Percentiles rank a stretch among this genome's conserved stretches.
Evolutionary conservation across 169 alveolate species (phyloP).

Genomic region (Plasmodium sp.): DNA sequence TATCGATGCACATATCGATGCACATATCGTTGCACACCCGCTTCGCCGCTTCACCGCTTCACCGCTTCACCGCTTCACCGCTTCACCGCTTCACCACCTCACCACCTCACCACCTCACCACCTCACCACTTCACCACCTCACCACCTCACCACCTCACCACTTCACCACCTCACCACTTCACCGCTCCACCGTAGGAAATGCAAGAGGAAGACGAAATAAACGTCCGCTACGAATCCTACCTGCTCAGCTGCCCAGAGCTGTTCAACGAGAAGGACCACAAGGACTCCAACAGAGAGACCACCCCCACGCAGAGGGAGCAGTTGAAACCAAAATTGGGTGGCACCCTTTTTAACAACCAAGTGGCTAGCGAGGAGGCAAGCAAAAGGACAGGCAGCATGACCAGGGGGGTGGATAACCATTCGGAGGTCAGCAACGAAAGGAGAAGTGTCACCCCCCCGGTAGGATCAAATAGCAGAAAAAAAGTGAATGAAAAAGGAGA

Average conservation of each 20-base stretch:
- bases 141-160: not conserved
- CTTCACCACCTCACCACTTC: not conserved
- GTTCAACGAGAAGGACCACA: not conserved
- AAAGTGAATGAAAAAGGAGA: not conserved
- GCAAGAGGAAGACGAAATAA: conserved; percentile 40
- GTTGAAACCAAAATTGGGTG: not conserved
- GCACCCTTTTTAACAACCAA: not conserved
- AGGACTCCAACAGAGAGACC: not conserved
- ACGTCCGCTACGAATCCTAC: conserved; percentile 47
- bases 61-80: not conserved
- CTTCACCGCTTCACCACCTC: not conserved
- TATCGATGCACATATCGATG: not conserved
- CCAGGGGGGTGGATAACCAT: not conserved
- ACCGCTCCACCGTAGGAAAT: not conserved
- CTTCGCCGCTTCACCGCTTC: not conserved
- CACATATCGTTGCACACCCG: not conserved
- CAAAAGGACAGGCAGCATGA: not conserved
- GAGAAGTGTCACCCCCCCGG: not conserved
- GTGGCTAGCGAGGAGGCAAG: not conserved
- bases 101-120: no score
- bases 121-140: not conserved
- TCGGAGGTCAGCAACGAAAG: not conserved
- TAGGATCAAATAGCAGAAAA: not conserved
- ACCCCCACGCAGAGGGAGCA: not conserved
- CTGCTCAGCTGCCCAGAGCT: not conserved